A percentile compares a stretch with the other conserved stretches of the same genome.
Evolutionary conservation across 305 asterid species (phyloP).

Genomic region (Fraxinus xanthoxyloides): DNA sequence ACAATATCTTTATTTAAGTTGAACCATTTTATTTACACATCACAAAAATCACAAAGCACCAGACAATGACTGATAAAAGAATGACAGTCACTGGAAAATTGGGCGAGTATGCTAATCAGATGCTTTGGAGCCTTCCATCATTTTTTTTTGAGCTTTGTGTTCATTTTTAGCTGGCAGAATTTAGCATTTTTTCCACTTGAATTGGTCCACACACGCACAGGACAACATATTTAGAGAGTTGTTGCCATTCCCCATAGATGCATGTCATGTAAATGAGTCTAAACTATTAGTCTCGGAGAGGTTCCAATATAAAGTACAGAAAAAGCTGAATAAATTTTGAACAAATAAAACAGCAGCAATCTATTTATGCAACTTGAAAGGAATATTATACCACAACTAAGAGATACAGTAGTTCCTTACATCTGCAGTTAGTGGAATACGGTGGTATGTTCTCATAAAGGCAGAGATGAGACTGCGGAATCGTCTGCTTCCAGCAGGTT

Average conservation of each 20-base stretch:
- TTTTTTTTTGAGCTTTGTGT: not conserved
- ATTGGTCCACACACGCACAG: not conserved
- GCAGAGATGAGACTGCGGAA: constrained; percentile 83
- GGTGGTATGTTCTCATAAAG: constrained; percentile 93
- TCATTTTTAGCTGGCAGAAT: not conserved
- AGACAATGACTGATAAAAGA: not conserved
- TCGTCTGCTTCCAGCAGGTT: constrained; percentile 94
- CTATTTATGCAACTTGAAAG: constrained; percentile 1
- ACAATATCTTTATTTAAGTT: not conserved
- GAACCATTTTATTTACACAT: not conserved
- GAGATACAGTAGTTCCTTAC: constrained; percentile 49
- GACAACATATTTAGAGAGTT: not conserved
- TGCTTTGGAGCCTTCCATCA: not conserved
- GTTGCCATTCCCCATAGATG: not conserved
- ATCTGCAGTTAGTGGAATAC: constrained; percentile 81
- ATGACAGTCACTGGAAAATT: not conserved
- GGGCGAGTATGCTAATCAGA: not conserved
- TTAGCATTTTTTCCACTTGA: not conserved
- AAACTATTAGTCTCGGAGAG: not conserved
- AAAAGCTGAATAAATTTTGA: not conserved
- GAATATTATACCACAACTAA: constrained; percentile 12
- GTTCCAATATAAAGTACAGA: constrained; percentile 7
- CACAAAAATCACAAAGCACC: not conserved
- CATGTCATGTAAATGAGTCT: constrained; percentile 5
- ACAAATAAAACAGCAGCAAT: not conserved